phyloP scores from a whole-genome alignment of 768 basidiomycete species.

The Hypholoma sublateritium region DNA sequence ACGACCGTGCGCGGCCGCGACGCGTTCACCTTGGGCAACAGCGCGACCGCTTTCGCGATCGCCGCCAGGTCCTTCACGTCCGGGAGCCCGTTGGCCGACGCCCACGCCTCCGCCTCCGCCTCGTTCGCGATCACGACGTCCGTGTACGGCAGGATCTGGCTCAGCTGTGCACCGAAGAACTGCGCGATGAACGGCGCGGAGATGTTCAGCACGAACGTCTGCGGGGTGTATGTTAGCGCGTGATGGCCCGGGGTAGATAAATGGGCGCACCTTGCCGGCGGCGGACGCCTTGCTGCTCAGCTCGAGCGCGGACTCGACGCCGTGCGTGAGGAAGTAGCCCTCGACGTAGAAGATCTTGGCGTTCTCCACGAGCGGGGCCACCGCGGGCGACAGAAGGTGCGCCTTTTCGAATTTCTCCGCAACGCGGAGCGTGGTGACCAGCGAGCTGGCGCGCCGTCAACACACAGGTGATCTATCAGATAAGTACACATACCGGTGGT shows the following conservation, averaged over 20 bases:
- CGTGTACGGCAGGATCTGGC: constrained; percentile 77
- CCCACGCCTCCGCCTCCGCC: constrained; percentile 88
- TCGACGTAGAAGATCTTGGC: constrained; percentile 93
- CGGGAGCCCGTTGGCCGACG: constrained; percentile 65
- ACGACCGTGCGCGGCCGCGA: constrained; percentile 79
- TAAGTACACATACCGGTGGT: constrained; percentile 66
- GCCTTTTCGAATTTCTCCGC: constrained; percentile 88
- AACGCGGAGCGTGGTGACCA: constrained; percentile 87
- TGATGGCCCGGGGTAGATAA: background rate
- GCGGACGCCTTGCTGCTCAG: constrained; percentile 77
- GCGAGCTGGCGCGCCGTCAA: constrained; percentile 59
- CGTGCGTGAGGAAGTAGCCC: constrained; percentile 97
- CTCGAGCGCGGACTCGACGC: constrained; percentile 65
- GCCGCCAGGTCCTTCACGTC: constrained; percentile 62
- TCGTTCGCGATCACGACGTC: constrained; percentile 98
- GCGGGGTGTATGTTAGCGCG: background rate
- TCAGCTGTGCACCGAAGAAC: constrained; percentile 84
- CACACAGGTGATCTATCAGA: no score
- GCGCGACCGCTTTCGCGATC: constrained; percentile 78
- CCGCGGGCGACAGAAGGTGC: constrained; percentile 73
- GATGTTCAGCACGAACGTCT: constrained; percentile 91
- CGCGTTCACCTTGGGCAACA: constrained; percentile 70
- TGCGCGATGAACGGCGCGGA: constrained; percentile 97
- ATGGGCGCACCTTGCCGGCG: constrained; percentile 64
- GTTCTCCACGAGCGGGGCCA: constrained; percentile 73